Base-by-base conservation (phyloP, 306 rosid species). In the Cicer pinnatifidum region DNA sequence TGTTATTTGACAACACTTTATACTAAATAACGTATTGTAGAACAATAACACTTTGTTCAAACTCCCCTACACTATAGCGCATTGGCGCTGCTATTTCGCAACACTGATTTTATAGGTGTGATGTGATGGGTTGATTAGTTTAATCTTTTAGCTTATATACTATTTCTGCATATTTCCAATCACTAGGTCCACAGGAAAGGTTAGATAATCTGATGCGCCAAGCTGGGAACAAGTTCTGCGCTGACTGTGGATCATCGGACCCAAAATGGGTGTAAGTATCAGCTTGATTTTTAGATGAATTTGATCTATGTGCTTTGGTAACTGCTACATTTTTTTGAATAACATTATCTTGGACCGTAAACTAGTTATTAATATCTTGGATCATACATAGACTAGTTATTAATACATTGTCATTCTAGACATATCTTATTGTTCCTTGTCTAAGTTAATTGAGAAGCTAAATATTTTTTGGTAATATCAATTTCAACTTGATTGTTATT, bases 231-330 rank as follows among this genome's bases (percentile, higher is more conserved):
- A 84, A 63, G 72, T 75, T 33, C 43, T 95, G 99, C 54, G 97
- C 99, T 59, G 99, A 95, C 80, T 95, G 99, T 85, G 97, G 93
- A 71, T 80, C 97, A 51, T 84, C 82, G 6, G 94, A 92, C 40
- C 99, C 99, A 69, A 95, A 95, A 91, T 95, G 99, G 99, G 97
- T 87, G 99, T 91, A 85, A 87, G 97, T 86, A 37, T 77, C 70
- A n/a, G 59, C 28, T 76, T 82, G 8, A 2, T 28, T 43, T 23
- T 47, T 45, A 10, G 19, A 43, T 1, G 38, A 68, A 19, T 37
- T 84, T 39, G 20, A 7, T 19, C 72, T 60, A 9, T 19, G 28
- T 66, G 28, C 19, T 37, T 56, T 63, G 15, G 11, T 51, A 45
- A 10, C 5, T 58, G 2, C 9, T 51, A 20, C 33, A 10, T 58